Conservation (phyloP, 345 rosid species). For the Microcos paniculata region DNA sequence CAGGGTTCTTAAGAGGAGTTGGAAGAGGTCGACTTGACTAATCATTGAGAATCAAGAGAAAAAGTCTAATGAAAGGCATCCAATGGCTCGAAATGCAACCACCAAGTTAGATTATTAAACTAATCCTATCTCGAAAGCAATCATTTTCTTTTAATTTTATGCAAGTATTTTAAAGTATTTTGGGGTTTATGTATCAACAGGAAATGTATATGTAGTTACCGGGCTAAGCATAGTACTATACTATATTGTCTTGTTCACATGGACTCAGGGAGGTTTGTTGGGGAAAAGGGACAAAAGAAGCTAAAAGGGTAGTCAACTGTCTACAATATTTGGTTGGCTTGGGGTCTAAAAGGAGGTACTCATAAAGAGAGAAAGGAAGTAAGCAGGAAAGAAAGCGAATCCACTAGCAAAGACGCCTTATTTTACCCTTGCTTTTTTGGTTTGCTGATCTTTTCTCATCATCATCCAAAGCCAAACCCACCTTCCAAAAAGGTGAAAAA, state of each 20-base stretch:
- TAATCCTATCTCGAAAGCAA: neutral
- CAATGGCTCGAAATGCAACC: neutral
- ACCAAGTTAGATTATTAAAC: neutral
- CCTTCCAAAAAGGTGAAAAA: neutral
- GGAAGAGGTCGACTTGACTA: neutral
- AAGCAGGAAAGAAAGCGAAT: neutral
- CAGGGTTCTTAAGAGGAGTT: neutral
- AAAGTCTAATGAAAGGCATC: neutral
- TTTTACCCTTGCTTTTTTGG: neutral
- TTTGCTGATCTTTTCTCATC: neutral
- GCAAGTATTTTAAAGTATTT: neutral
- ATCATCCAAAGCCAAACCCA: neutral
- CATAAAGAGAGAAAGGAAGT: neutral
- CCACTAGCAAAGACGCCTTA: neutral
- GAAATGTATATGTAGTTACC: too few relatives aligned
- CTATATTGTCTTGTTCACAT: neutral
- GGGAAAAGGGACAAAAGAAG: constrained; percentile 12
- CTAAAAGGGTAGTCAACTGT: constrained; percentile 32
- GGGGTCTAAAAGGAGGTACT: constrained; percentile 29
- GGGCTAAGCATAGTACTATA: too few relatives aligned
- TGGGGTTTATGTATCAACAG: neutral
- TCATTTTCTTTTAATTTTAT: neutral
- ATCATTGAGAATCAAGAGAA: neutral
- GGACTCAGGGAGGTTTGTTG: neutral
- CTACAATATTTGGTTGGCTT: constrained; percentile 17